phyloP scores from a whole-genome alignment of 202 grass and related monocot genomes.

The Dendrocalamus latiflorus region DNA sequence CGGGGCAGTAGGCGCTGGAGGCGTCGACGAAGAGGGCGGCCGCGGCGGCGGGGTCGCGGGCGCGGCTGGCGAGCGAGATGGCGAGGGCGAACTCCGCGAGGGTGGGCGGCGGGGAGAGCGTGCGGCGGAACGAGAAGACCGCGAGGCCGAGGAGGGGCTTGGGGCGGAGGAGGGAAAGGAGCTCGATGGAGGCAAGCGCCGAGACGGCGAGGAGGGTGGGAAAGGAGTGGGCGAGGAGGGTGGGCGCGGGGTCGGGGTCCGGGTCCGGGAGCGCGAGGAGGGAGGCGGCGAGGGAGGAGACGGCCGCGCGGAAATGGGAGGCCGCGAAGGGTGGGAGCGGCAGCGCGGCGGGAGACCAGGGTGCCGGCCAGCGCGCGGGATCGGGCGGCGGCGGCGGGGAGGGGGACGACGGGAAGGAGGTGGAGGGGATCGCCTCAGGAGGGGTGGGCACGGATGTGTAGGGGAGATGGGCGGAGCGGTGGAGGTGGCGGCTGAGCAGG shows the following conservation, averaged over 20 bases:
- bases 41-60: conserved; percentile 36
- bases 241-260: conserved; percentile 29
- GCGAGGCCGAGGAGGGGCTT: conserved; percentile 45
- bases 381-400: not conserved
- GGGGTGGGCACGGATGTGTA: not conserved
- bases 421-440: conserved; percentile 30
- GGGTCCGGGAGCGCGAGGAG: conserved; percentile 26
- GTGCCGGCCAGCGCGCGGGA: not conserved
- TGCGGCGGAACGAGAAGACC: conserved; percentile 50
- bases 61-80: no score
- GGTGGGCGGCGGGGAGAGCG: conserved; percentile 34
- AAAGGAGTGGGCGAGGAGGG: conserved; percentile 44
- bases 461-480: not conserved
- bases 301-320: conserved; percentile 28
- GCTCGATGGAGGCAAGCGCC: conserved; percentile 37
- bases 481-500: conserved; percentile 15
- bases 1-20: no score
- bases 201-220: conserved; percentile 42
- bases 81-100: conserved; percentile 61
- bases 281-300: conserved; percentile 33
- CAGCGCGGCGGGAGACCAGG: not conserved
- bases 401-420: conserved; percentile 17
- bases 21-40: no score
- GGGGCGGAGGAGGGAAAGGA: conserved; percentile 65
- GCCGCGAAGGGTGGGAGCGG: conserved; percentile 25